Conservation (phyloP, 306 rosid genomes). For the Cucumis melo region DNA sequence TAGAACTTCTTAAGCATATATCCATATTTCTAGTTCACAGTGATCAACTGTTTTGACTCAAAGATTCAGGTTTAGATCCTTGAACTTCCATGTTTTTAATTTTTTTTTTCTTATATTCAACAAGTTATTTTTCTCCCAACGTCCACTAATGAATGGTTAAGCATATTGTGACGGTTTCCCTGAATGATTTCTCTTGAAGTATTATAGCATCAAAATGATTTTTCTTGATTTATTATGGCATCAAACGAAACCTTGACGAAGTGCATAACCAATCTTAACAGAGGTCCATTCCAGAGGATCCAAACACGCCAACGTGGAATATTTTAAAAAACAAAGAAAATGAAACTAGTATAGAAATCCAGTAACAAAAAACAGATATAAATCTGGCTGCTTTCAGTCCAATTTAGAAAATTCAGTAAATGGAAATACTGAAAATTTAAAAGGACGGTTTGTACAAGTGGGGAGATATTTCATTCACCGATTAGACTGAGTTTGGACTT, state of each 20-base stretch:
- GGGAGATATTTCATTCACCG: constrained; percentile 2
- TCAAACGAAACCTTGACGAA: not conserved
- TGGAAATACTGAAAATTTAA: not conserved
- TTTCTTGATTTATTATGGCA: not conserved
- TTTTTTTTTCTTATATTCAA: too few relatives aligned
- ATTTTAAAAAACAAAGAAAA: not conserved
- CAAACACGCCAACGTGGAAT: not conserved
- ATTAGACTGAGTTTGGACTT: constrained; percentile 15
- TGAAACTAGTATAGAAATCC: not conserved
- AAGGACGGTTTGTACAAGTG: not conserved
- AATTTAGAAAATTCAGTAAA: not conserved
- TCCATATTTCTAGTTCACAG: not conserved
- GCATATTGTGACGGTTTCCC: too few relatives aligned
- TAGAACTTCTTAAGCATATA: not conserved
- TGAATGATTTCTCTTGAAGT: too few relatives aligned
- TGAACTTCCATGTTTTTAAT: too few relatives aligned
- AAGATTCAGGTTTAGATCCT: not conserved
- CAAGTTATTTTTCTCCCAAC: not conserved
- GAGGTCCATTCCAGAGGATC: not conserved
- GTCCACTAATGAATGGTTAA: not conserved
- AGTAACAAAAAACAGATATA: not conserved
- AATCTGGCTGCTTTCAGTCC: not conserved
- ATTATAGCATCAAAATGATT: not conserved
- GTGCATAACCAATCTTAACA: not conserved
- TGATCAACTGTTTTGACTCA: not conserved